Percentiles rank a stretch among this genome's conserved stretches.
Evolutionary conservation across 768 basidiomycete genomes (phyloP).

Genomic region (Phlegmacium glaucopus): DNA sequence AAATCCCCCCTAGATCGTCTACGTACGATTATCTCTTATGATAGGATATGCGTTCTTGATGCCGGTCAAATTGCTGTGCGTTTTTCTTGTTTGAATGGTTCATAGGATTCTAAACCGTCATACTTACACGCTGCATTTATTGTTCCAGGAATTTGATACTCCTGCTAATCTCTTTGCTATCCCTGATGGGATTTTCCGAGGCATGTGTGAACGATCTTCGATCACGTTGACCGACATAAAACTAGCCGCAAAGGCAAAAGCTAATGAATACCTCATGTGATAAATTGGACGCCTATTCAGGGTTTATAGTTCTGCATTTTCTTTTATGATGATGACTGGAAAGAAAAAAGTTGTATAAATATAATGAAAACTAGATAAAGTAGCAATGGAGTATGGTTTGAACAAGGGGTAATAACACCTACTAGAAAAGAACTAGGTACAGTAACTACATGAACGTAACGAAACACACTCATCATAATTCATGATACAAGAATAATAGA

Average conservation of each 20-base stretch:
- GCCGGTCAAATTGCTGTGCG: constrained; percentile 70
- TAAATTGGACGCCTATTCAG: background rate
- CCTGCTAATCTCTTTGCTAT: constrained; percentile 61
- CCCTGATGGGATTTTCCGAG: constrained; percentile 67
- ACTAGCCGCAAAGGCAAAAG: constrained; percentile 29
- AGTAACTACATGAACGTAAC: constrained; percentile 8
- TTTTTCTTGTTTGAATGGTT: constrained; percentile 15
- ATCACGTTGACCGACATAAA: constrained; percentile 71
- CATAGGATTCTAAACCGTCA: background rate
- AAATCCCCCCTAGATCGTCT: constrained; percentile 57
- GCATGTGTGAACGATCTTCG: constrained; percentile 84
- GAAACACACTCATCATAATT: background rate
- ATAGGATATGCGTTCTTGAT: constrained; percentile 86
- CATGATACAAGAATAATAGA: background rate
- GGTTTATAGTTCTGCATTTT: background rate
- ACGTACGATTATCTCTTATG: constrained; percentile 83
- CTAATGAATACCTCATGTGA: background rate
- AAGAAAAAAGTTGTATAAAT: background rate
- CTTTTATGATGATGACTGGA: background rate
- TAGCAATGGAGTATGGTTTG: background rate
- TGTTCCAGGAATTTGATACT: constrained; percentile 71
- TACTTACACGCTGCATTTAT: background rate
- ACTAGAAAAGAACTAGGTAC: too few species aligned
- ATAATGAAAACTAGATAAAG: constrained; percentile 2
- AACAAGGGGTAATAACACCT: too few species aligned